phyloP scores from a whole-genome alignment of 495 filamentous ascomycete species.

The Penicillium chermesinum region DNA sequence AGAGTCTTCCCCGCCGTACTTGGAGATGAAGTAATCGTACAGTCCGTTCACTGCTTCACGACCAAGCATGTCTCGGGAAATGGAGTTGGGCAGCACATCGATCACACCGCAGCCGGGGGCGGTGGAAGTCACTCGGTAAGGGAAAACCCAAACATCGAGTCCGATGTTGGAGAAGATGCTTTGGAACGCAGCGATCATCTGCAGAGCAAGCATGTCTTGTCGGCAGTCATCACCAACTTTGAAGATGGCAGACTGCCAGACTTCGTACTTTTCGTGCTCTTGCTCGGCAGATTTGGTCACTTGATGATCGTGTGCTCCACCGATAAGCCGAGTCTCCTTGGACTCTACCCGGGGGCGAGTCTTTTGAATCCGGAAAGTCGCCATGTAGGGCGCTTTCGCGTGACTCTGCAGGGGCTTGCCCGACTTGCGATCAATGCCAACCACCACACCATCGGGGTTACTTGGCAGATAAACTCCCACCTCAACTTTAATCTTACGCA shows the following conservation, averaged over 20 bases:
- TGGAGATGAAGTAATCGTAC: conserved; percentile 96
- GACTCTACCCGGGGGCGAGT: conserved; percentile 43
- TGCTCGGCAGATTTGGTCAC: conserved; percentile 44
- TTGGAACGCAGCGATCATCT: conserved; percentile 96
- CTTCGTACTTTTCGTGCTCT: conserved; percentile 62
- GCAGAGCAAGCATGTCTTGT: conserved; percentile 92
- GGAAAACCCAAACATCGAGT: conserved; percentile 93
- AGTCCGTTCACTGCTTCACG: conserved; percentile 96
- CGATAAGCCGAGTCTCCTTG: conserved; percentile 9
- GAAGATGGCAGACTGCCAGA: conserved; percentile 99
- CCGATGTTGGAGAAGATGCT: conserved; percentile 93
- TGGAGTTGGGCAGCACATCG: conserved; percentile 93
- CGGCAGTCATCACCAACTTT: conserved; percentile 99
- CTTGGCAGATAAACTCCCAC: conserved; percentile 95
- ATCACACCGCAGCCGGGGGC: conserved; percentile 98
- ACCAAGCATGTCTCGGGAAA: conserved; percentile 97
- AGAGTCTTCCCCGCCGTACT: conserved; percentile 93
- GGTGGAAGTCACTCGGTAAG: conserved; percentile 96
- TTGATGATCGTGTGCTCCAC: conserved; percentile 45
- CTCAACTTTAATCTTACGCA: conserved; percentile 93
- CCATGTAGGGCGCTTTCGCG: conserved; percentile 98
- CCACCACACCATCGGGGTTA: conserved; percentile 93
- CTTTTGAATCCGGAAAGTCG: conserved; percentile 93
- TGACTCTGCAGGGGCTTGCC: conserved; percentile 96
- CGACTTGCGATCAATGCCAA: conserved; percentile 95